These are phyloP conservation scores for Naematelia encephala DNA, from an alignment of 768 basidiomycete genomes.

Conservation along the genomic window DNA sequence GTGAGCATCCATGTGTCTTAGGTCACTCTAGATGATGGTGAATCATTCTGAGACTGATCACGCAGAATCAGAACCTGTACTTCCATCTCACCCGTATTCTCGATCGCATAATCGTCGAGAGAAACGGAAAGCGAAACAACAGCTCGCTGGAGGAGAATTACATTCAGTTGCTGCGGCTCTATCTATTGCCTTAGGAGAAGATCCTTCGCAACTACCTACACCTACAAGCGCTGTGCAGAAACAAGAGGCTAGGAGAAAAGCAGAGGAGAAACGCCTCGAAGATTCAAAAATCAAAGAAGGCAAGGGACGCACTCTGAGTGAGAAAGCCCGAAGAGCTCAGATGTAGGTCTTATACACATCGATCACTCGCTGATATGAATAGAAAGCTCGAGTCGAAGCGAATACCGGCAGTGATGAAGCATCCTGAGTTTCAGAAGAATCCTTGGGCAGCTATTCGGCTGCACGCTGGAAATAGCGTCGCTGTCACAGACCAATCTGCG, in stretches of 20 bases:
- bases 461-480: constrained; percentile 43
- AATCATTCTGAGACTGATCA: background rate
- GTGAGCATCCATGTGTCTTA: background rate
- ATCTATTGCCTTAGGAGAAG: constrained; percentile 8
- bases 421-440: constrained; percentile 43
- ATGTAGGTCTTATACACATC: constrained; percentile 35
- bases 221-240: background rate
- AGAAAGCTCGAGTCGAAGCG: constrained; percentile 13
- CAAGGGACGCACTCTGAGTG: constrained; percentile 41
- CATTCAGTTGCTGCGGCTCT: constrained; percentile 15
- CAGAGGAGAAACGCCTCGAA: constrained; percentile 4
- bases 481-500: constrained; percentile 11
- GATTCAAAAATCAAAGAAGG: constrained; percentile 39
- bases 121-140: constrained; percentile 39
- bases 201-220: background rate
- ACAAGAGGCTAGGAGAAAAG: constrained; percentile 1
- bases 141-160: constrained; percentile 34
- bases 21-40: background rate
- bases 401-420: constrained; percentile 38
- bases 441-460: constrained; percentile 48
- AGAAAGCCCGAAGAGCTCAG: constrained; percentile 41
- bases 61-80: constrained; percentile 7
- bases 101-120: constrained; percentile 36
- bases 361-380: background rate
- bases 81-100: constrained; percentile 35